Evolutionary conservation across 225 moss, liverwort and hornwort genomes (phyloP), one percentile per base, ranked within the genome.

Genomic region (Physcomitrium patens): DNA sequence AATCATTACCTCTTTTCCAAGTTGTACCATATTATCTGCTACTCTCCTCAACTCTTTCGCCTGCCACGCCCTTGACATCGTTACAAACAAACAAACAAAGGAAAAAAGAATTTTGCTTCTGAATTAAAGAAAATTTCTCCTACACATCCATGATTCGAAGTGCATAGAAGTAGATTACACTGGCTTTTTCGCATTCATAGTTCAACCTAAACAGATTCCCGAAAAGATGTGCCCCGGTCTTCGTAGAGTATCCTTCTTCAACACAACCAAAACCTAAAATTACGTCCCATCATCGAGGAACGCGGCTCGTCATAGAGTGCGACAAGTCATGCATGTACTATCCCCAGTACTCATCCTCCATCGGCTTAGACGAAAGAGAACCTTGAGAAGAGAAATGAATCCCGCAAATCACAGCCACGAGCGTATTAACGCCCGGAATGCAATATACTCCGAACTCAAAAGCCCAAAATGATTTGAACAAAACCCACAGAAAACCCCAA

Each of bases 41-140:
- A 94, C 94, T 83, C 97, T 94, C 81, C 93, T 81, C 78, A 94
- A 73, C 77, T 99, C 93, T 85, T 94, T 94, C 65, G 97, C 97
- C 97, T 99, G 91, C 74, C 76, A 75, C 54, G 11, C 42, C 68
- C 69, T 37, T 37, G 7, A 37, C 31, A 37, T 37, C 31, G 7
- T 37, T 37, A 37, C 4, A 4, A 37, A 7, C 31, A 37, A 37
- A 37, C 31, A 37, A 37, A 37, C 31, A 37, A 5, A 31, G 5
- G 31, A 31, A 5, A 31, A 31, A 31, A 72, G 11, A 55, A 51
- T 5, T 26, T 27, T 26, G 47, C 1, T 62, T 20, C 43, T 27
- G 31, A 7, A 37, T 37, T 37, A 37, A 7, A 3, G 31, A 4
- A 37, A 37, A 37, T 37, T 37, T 37, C 4, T 1, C 31, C 4